phyloP scores from a whole-genome alignment of 306 rosid genomes.

The Chamaecrista fasciculata region DNA sequence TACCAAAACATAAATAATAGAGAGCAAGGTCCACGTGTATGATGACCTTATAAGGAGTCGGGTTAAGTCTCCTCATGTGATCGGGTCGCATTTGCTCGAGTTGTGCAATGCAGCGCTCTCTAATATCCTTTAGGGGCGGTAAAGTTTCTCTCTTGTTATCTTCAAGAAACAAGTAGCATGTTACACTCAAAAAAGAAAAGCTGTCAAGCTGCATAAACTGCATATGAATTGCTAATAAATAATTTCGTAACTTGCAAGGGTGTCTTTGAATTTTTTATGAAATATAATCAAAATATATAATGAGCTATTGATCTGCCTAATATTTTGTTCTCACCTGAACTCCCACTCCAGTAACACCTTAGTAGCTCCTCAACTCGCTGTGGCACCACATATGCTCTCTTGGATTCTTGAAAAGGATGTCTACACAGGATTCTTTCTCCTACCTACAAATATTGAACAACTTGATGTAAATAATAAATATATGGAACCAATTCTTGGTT shows the following conservation, averaged over 20 bases:
- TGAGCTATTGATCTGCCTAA: slow-evolving; percentile 5
- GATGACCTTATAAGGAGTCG: slow-evolving; percentile 89
- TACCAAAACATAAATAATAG: neutral
- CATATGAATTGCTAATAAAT: slow-evolving; percentile 7
- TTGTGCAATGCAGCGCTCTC: slow-evolving; percentile 80
- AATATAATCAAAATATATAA: neutral
- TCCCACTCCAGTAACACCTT: slow-evolving; percentile 87
- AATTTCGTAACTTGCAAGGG: neutral
- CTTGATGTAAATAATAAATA: too few species aligned
- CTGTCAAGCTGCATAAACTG: slow-evolving; percentile 21
- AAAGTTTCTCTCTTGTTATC: slow-evolving; percentile 58
- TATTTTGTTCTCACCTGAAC: slow-evolving; percentile 53
- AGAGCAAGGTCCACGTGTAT: slow-evolving; percentile 13
- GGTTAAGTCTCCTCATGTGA: slow-evolving; percentile 97
- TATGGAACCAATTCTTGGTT: neutral
- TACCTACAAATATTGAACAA: slow-evolving; percentile 53
- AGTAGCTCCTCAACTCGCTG: slow-evolving; percentile 90
- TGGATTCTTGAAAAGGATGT: slow-evolving; percentile 97
- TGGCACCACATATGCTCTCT: slow-evolving; percentile 98
- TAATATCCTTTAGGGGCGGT: slow-evolving; percentile 67
- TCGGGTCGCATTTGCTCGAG: slow-evolving; percentile 90
- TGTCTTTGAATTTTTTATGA: neutral
- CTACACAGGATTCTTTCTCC: slow-evolving; percentile 94
- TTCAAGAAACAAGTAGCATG: slow-evolving; percentile 34
- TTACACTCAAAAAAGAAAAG: slow-evolving; percentile 16